phyloP scores from a whole-genome alignment of 768 basidiomycete species.

The Infundibulicybe gibba region DNA sequence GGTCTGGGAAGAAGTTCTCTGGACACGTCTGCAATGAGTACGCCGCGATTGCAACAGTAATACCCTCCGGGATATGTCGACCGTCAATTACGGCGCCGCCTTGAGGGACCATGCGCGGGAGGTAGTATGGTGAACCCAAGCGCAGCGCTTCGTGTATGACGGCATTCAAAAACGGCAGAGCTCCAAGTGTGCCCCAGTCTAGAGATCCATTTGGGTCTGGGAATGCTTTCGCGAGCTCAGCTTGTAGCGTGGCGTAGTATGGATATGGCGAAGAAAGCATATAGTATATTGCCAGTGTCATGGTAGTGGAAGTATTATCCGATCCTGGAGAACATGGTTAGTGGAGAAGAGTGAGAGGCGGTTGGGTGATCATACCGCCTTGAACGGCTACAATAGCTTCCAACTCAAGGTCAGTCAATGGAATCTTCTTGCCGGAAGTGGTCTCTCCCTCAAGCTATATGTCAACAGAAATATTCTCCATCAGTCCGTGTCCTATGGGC shows the following conservation, averaged over 20 bases:
- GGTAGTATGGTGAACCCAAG: conserved; percentile 21
- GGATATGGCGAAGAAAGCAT: conserved; percentile 14
- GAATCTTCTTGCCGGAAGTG: conserved; percentile 7
- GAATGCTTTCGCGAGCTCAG: conserved; percentile 22
- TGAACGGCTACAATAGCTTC: conserved; percentile 17
- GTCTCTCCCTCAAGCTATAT: conserved; percentile 9
- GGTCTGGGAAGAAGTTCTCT: conserved; percentile 27
- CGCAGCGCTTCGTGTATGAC: conserved; percentile 28
- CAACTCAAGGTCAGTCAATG: conserved; percentile 6
- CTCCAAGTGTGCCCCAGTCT: conserved; percentile 10
- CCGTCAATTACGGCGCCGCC: conserved; percentile 24
- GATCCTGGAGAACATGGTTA: too few relatives aligned
- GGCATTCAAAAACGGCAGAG: conserved; percentile 28
- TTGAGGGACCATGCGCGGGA: conserved; percentile 22
- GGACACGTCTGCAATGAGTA: conserved; percentile 20
- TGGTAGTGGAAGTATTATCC: conserved; percentile 20
- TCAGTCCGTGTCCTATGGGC: too few relatives aligned
- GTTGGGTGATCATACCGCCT: conserved; percentile 19
- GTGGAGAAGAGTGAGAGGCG: too few relatives aligned
- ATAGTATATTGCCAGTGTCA: conserved; percentile 19
- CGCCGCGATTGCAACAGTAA: conserved; percentile 22
- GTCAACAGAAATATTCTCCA: not conserved
- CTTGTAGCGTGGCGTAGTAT: conserved; percentile 15
- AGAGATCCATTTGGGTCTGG: conserved; percentile 12
- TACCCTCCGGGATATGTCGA: conserved; percentile 21